Percentiles rank a stretch among this genome's conserved stretches.
phyloP scores from a whole-genome alignment of 2,329 filamentous ascomycete species.

The Diaporthe aspalathi region DNA sequence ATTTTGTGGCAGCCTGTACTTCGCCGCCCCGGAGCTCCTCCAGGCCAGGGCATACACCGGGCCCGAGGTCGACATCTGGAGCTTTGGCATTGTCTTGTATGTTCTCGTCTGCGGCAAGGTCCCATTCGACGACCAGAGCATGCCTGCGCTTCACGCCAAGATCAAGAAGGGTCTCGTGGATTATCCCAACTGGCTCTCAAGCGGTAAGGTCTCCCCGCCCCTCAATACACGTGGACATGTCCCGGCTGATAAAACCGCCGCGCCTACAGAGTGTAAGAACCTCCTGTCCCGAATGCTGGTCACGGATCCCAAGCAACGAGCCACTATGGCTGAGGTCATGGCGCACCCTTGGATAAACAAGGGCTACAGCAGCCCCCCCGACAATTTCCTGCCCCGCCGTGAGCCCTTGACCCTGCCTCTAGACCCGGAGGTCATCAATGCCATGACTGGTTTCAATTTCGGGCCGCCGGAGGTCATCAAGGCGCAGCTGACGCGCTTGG shows the following conservation, averaged over 20 bases:
- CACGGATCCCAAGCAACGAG: slow-evolving; percentile 88
- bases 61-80: slow-evolving; percentile 98
- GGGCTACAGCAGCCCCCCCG: slow-evolving; percentile 85
- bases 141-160: slow-evolving; percentile 97
- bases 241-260: not conserved
- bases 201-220: slow-evolving; percentile 68
- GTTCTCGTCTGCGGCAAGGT: slow-evolving; percentile 98
- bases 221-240: not conserved
- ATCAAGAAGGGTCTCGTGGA: slow-evolving; percentile 98
- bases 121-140: slow-evolving; percentile 98
- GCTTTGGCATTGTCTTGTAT: slow-evolving; percentile 97
- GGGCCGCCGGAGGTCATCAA: slow-evolving; percentile 87
- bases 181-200: slow-evolving; percentile 92
- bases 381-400: slow-evolving; percentile 86
- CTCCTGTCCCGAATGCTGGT: slow-evolving; percentile 96
- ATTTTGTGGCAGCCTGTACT: slow-evolving; percentile 97
- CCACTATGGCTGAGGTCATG: slow-evolving; percentile 91
- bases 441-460: slow-evolving; percentile 99
- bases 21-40: slow-evolving; percentile 93
- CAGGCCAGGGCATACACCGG: slow-evolving; percentile 95
- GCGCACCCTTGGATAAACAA: slow-evolving; percentile 96
- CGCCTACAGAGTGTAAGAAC: slow-evolving; percentile 82
- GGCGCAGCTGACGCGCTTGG: slow-evolving; percentile 82
- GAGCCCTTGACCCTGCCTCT: slow-evolving; percentile 89
- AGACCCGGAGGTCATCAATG: slow-evolving; percentile 84